Base-by-base conservation (phyloP, 306 rosid species). In the Adenanthera pavonina region DNA sequence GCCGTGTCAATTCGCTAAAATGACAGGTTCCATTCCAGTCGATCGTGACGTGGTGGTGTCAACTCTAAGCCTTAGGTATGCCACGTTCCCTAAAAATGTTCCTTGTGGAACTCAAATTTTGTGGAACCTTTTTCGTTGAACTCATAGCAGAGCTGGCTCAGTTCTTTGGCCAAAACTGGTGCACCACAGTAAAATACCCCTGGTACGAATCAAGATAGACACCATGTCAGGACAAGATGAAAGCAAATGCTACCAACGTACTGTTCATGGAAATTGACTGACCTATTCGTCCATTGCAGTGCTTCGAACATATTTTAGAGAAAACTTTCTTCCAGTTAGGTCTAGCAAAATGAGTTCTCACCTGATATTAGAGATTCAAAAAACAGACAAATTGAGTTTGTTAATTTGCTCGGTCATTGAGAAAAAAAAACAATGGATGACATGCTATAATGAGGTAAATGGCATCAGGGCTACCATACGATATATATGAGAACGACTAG, bases 281-380 rank as follows among this genome's bases (percentile, higher is more conserved):
- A 92, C 99, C 99, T 83, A 96, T 96, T 86, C 93, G 85, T 35
- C 97, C 99, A 90, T 83, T 76, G 65, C 83, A 89, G 85, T 96
- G 99, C 90, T 96, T 96, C 78, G 99, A 92, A 78, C 92, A 91
- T 52, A 92, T 87, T 86, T 92, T 96, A 33, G 94, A 83, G 91
- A 96, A 86, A 83, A 96, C 99, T 85, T 94, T 96, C 94, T 96
- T 96, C 99, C 99, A 96, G 70, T 96, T 96, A 59, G 99, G 99
- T 94, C 98, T 91, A 15, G 99, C 99, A 83, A 96, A 96, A 90
- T 96, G 99, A 54, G 99, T 96, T 52, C 99, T 86, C 71, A 96
- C 99, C 99, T 96, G 87, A 25, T 35, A 64, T 53, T 41, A 57
- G 80, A 81, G 77, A 80, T 80, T 61, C 1, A 43, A 43, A 19